Percentiles rank a stretch among this genome's conserved stretches.
These are phyloP conservation scores for Arachis monticola DNA, from an alignment of 331 rosid genomes.

Conservation along the genomic window DNA sequence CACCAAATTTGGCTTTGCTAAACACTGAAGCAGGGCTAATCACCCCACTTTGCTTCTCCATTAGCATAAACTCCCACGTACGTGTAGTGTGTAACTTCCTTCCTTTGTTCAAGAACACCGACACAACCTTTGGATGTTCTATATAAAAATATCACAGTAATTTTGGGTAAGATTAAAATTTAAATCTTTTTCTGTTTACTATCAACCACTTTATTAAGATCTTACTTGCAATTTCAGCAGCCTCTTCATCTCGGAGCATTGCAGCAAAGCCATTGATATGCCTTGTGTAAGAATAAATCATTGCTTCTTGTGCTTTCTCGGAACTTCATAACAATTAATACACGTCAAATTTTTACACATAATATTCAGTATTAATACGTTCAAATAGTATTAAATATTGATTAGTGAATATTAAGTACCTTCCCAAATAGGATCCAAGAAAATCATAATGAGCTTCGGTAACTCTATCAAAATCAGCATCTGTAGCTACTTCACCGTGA, in stretches of 20 bases:
- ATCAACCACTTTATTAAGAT: neutral
- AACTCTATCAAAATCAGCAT: constrained; percentile 54
- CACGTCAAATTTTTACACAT: neutral
- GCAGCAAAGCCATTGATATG: constrained; percentile 83
- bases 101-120: constrained; percentile 61
- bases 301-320: constrained; percentile 57
- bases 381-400: neutral
- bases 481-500: constrained; percentile 52
- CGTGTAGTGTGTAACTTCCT: constrained; percentile 68
- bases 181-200: neutral
- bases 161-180: neutral
- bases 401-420: constrained; percentile 38
- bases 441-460: constrained; percentile 58
- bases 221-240: constrained; percentile 63
- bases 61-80: constrained; percentile 75
- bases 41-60: constrained; percentile 47
- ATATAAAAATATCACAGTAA: constrained; percentile 27
- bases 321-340: constrained; percentile 47
- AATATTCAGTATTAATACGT: too few species aligned
- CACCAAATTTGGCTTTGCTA: constrained; percentile 63
- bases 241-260: constrained; percentile 61
- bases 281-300: constrained; percentile 64
- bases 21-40: constrained; percentile 44
- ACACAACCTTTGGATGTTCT: constrained; percentile 67
- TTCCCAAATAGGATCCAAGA: constrained; percentile 63